phyloP scores from a whole-genome alignment of 352 stramenopile genomes.

The Thalassiosira hispida region DNA sequence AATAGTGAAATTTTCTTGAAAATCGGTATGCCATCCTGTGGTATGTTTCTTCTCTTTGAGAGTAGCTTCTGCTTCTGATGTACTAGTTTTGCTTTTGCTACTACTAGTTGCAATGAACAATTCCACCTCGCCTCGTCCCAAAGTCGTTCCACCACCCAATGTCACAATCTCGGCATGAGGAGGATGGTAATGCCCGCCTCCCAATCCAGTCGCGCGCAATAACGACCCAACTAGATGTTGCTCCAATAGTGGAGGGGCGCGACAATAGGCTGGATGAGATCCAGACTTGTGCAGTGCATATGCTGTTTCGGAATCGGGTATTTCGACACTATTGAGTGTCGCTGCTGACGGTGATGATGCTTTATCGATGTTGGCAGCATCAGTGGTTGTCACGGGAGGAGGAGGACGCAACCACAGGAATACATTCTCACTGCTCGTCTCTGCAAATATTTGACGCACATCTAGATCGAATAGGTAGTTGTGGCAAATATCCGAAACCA shows the following conservation, averaged over 20 bases:
- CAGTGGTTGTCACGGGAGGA: neutral
- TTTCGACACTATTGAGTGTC: slow-evolving; percentile 76
- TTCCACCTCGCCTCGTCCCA: slow-evolving; percentile 86
- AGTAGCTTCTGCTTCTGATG: neutral
- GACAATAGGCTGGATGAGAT: slow-evolving; percentile 84
- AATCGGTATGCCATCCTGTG: slow-evolving; percentile 88
- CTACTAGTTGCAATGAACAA: slow-evolving; percentile 76
- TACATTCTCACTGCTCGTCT: slow-evolving; percentile 77
- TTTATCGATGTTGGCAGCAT: neutral
- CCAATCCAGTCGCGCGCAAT: slow-evolving; percentile 79
- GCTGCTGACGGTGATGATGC: slow-evolving; percentile 1
- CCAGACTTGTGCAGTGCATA: slow-evolving; percentile 62
- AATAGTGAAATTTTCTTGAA: slow-evolving; percentile 90
- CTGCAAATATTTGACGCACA: slow-evolving; percentile 59
- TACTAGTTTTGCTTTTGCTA: slow-evolving; percentile 2
- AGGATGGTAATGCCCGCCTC: slow-evolving; percentile 82
- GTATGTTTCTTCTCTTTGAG: slow-evolving; percentile 46
- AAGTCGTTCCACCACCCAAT: slow-evolving; percentile 35
- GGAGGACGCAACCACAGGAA: slow-evolving; percentile 72
- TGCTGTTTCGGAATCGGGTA: slow-evolving; percentile 71
- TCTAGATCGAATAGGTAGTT: slow-evolving; percentile 70
- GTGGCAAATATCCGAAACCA: slow-evolving; percentile 46
- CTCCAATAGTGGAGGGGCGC: slow-evolving; percentile 80
- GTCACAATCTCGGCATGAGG: slow-evolving; percentile 41
- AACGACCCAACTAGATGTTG: slow-evolving; percentile 73